Evolutionary conservation across 106 monocot genomes (phyloP), one percentile per base, ranked within the genome.

Genomic region (Cymbidium sinense): DNA sequence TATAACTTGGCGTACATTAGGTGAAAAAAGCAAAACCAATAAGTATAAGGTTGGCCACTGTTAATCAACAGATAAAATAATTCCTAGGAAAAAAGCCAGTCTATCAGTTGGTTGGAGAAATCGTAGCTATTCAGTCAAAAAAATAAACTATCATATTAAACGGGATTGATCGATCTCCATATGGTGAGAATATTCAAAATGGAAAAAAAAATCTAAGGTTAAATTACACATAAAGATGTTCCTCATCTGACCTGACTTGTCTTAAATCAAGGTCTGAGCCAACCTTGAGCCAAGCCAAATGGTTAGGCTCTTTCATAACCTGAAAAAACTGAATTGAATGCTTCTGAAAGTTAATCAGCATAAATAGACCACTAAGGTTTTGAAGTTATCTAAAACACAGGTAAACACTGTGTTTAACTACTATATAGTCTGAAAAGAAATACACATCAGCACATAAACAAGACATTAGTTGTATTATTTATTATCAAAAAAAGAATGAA

Each of bases 191-290:
- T 47, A 74, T 74, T 44, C 28, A 37, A 74, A 35, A 15, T 34
- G 6, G 37, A 37, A 18, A 0, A 9, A 71, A 44, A 74, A 74
- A 7, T 28, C 6, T 28, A 47, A 74, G 43, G 41, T 44, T 28
- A 74, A 74, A 27, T n/a, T 74, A 74, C 10, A 43, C 28, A 72
- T 72, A 43, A 44, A 44, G 35, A 44, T 74, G 23, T 44, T 74
- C 74, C 74, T 74, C 44, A 74, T 74, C 75, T 83, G 79, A 78
- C 85, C 81, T 78, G 77, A 85, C 81, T 81, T 73, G 81, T 73
- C 85, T 55, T 41, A 83, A 58, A 54, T 83, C 83, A 86, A 82
- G 76, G 69, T 83, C 61, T 61, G 77, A 43, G 62, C 82, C 82
- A 82, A 82, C 47, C 72, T 58, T 78, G 77, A 78, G 37, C 82